Evolutionary conservation across 1,284 basidiomycete species (phyloP).

Genomic region (Boletus mariae): DNA sequence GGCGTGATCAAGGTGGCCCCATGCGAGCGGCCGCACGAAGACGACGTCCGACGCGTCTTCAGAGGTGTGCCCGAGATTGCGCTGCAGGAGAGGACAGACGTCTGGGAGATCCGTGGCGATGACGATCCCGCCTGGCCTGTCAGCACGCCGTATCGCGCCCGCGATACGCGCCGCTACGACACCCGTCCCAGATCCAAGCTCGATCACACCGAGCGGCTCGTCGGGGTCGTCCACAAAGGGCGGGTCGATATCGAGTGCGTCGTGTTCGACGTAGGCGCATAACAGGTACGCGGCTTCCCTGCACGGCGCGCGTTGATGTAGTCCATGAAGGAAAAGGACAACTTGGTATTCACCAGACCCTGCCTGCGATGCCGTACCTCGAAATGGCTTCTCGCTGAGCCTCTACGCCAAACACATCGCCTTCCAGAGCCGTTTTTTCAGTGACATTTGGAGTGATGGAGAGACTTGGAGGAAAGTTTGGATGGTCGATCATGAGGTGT

Average conservation of each 20-base stretch:
- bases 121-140: conserved; percentile 34
- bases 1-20: conserved; percentile 54
- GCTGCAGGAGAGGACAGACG: conserved; percentile 57
- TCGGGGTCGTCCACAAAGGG: conserved; percentile 37
- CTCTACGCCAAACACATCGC: conserved; percentile 36
- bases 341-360: conserved; percentile 56
- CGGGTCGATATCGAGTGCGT: conserved; percentile 53
- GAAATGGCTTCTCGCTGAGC: conserved; percentile 61
- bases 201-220: conserved; percentile 37
- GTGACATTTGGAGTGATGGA: conserved; percentile 25
- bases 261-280: conserved; percentile 48
- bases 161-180: conserved; percentile 53
- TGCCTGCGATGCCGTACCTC: conserved; percentile 70
- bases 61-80: conserved; percentile 40
- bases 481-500: conserved; percentile 9
- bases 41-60: conserved; percentile 8
- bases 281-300: conserved; percentile 76
- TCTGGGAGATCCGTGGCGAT: conserved; percentile 71
- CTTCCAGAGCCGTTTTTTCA: neutral
- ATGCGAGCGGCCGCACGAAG: conserved; percentile 55
- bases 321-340: conserved; percentile 3
- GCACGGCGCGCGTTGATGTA: conserved; percentile 5
- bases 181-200: conserved; percentile 74
- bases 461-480: conserved; percentile 37
- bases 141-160: neutral